Base-by-base conservation (phyloP, 306 rosid genomes). In the Gynostemma pentaphyllum region DNA sequence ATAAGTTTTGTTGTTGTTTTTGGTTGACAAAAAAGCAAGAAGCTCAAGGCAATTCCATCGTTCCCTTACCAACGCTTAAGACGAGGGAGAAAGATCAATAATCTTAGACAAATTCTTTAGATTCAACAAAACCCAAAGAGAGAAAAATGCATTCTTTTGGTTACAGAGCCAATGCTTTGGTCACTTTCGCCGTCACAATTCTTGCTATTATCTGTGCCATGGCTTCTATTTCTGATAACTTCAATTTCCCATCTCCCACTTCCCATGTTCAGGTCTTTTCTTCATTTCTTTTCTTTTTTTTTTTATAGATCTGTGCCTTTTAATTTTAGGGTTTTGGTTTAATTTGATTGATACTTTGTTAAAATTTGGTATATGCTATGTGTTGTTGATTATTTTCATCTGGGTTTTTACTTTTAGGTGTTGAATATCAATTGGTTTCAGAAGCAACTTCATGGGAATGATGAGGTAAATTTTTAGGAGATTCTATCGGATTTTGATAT, bases 371-470 rank as follows among this genome's bases (percentile, higher is more conserved):
- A 13, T 56, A 27, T n/a, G 34, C 5, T 56, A 16, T 8, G 1
- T 30, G 34, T 7, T 54, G 30, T n/a, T 56, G 45, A 56, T 56
- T 57, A 0, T 48, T 29, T n/a, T 45, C 0, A 1, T 22, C 32
- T 46, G 15, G 51, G 18, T 49, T 72, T n/a, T n/a, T n/a, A n/a
- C n/a, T n/a, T n/a, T 15, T 22, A 80, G 94, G 89, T 83, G 0
- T 68, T 76, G 81, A 86, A 76, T 32, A 75, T 83, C 36, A 83
- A 86, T 47, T 75, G 85, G 89, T 83, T 83, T 45, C 85, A 76
- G 79, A 86, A 86, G 82, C 94, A 86, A 70, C 87, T 86, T 14
- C 74, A 81, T 49, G 87, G 89, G 40, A 81, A 86, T 22, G 89
- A 86, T 59, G 94, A 83, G 89, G 94, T 86, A 64, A 26, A 49